Evolutionary conservation across 768 basidiomycete genomes (phyloP).

Genomic region (Phaeolepiota aurea): DNA sequence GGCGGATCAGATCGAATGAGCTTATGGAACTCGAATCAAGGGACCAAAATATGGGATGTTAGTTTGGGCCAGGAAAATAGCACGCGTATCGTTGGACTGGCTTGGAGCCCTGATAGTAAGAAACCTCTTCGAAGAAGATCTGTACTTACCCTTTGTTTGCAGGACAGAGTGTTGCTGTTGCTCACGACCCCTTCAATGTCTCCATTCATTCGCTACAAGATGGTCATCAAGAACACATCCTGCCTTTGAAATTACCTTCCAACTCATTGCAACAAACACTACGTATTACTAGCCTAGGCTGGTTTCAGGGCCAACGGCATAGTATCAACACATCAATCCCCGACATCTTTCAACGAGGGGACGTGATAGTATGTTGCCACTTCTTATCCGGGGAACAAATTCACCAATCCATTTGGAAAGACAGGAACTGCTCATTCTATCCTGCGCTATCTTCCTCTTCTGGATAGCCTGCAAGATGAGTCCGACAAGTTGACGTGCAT

Average conservation of each 20-base stretch:
- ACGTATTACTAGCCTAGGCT: constrained; percentile 55
- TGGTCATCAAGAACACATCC: constrained; percentile 45
- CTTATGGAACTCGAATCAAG: constrained; percentile 72
- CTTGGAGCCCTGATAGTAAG: constrained; percentile 81
- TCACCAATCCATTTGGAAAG: constrained; percentile 33
- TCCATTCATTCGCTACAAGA: constrained; percentile 76
- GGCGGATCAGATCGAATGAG: constrained; percentile 64
- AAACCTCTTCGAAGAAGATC: not conserved
- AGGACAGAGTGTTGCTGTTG: constrained; percentile 68
- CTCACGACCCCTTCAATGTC: constrained; percentile 59
- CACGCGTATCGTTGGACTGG: constrained; percentile 48
- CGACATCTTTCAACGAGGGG: constrained; percentile 67
- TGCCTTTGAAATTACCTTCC: constrained; percentile 25
- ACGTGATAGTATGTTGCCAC: constrained; percentile 43
- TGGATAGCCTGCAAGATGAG: constrained; percentile 67
- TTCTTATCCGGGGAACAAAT: constrained; percentile 5
- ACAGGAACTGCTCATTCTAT: constrained; percentile 73
- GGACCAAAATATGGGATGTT: constrained; percentile 76
- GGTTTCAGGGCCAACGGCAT: constrained; percentile 50
- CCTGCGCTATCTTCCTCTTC: constrained; percentile 57
- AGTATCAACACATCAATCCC: constrained; percentile 40
- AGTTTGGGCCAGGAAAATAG: constrained; percentile 44
- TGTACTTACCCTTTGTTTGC: constrained; percentile 3
- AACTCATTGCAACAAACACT: constrained; percentile 9
- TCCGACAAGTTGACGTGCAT: constrained; percentile 58